phyloP scores from a whole-genome alignment of 441 rosid species.

The Raphanus hybrid region DNA sequence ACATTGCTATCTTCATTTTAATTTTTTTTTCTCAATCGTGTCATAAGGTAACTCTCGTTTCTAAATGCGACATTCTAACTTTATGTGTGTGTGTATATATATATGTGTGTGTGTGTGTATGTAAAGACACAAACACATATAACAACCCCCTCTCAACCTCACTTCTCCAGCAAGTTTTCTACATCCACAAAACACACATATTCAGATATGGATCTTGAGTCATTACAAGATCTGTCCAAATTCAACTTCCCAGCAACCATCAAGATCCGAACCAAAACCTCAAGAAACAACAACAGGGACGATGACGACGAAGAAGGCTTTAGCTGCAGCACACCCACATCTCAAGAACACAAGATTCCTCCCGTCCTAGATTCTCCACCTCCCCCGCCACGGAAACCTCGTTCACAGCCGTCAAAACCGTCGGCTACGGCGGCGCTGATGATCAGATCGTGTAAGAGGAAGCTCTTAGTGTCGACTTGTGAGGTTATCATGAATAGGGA shows the following conservation, averaged over 20 bases:
- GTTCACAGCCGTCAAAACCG: slow-evolving; percentile 36
- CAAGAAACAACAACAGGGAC: background rate
- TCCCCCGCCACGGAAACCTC: slow-evolving; percentile 67
- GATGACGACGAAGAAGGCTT: slow-evolving; percentile 17
- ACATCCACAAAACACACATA: slow-evolving; percentile 32
- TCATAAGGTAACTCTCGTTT: slow-evolving; percentile 28
- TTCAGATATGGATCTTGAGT: slow-evolving; percentile 50
- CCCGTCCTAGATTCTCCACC: slow-evolving; percentile 61
- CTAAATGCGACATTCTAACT: slow-evolving; percentile 30
- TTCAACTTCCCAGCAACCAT: slow-evolving; percentile 37
- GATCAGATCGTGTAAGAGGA: slow-evolving; percentile 57
- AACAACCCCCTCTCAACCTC: slow-evolving; percentile 40
- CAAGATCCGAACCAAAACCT: slow-evolving; percentile 41
- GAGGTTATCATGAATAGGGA: slow-evolving; percentile 52
- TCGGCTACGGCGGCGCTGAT: slow-evolving; percentile 38
- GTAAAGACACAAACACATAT: slow-evolving; percentile 42
- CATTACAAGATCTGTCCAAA: slow-evolving; percentile 46
- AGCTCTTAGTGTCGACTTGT: slow-evolving; percentile 49
- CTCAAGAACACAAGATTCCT: slow-evolving; percentile 69
- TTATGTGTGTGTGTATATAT: background rate
- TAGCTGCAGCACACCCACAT: slow-evolving; percentile 69
- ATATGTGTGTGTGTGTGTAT: background rate
- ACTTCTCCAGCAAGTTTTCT: slow-evolving; percentile 38
- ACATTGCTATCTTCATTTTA: slow-evolving; percentile 19
- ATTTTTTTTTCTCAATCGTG: slow-evolving; percentile 4